Conservation (phyloP, 805 yeast species). For the Myxozyma melibiosi region DNA sequence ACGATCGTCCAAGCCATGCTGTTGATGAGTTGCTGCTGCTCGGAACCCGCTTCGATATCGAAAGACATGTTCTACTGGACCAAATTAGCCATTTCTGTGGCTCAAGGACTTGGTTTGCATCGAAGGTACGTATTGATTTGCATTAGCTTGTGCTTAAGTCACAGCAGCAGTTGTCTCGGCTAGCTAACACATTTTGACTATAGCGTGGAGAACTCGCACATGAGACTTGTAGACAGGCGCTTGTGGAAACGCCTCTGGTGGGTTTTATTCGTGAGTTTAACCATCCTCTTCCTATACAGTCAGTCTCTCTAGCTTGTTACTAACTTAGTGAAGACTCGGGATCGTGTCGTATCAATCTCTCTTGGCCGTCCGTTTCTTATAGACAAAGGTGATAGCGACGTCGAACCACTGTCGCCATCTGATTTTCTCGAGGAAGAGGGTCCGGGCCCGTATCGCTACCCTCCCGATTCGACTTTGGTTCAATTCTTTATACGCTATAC, state of each 20-base stretch:
- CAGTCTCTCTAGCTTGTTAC: not conserved
- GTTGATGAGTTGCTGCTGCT: slow-evolving; percentile 69
- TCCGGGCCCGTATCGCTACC: slow-evolving; percentile 47
- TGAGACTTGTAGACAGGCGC: slow-evolving; percentile 48
- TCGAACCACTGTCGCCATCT: slow-evolving; percentile 64
- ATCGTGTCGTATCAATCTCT: slow-evolving; percentile 66
- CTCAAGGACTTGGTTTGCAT: slow-evolving; percentile 77
- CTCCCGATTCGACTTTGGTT: slow-evolving; percentile 52
- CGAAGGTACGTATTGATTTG: slow-evolving; percentile 35
- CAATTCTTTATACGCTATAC: slow-evolving; percentile 62
- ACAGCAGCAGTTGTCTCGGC: no score
- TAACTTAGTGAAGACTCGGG: slow-evolving; percentile 51
- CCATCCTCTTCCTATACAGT: not conserved
- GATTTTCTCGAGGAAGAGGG: slow-evolving; percentile 62
- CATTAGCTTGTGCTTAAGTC: not conserved
- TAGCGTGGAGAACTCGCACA: slow-evolving; percentile 43
- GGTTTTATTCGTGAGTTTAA: slow-evolving; percentile 56
- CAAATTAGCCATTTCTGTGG: slow-evolving; percentile 64
- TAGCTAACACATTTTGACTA: not conserved
- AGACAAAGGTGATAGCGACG: slow-evolving; percentile 71
- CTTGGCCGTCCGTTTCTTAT: slow-evolving; percentile 73
- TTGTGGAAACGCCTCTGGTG: slow-evolving; percentile 74
- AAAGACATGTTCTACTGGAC: slow-evolving; percentile 70
- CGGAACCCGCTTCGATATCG: slow-evolving; percentile 67
- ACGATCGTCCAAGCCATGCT: slow-evolving; percentile 62